Evolutionary conservation across 441 rosid species (phyloP).

Genomic region (Raphanus hybrid): DNA sequence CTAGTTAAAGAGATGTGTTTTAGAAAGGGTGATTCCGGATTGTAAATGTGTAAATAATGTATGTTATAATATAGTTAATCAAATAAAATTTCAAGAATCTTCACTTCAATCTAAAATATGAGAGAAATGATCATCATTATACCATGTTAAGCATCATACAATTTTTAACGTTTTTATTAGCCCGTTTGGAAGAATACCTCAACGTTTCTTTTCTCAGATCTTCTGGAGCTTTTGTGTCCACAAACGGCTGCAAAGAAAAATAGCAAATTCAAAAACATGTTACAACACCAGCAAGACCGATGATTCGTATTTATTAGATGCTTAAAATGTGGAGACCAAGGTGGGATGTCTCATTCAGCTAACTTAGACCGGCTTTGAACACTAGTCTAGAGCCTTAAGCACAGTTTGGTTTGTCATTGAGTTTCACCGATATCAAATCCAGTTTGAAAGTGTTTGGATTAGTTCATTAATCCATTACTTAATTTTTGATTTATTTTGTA

Average conservation of each 20-base stretch:
- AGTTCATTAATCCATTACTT: neutral
- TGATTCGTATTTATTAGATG: neutral
- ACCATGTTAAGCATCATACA: constrained; percentile 12
- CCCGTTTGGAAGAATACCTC: constrained; percentile 60
- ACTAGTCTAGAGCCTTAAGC: neutral
- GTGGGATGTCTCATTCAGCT: neutral
- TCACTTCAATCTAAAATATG: neutral
- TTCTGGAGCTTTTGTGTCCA: constrained; percentile 57
- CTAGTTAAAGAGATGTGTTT: constrained; percentile 26
- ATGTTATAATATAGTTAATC: constrained; percentile 6
- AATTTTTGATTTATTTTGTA: too few species aligned
- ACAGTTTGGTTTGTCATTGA: neutral
- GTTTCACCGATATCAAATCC: neutral
- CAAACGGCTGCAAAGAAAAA: constrained; percentile 60
- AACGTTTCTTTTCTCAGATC: constrained; percentile 63
- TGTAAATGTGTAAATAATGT: constrained; percentile 8
- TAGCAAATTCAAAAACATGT: constrained; percentile 1
- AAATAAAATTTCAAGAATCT: constrained; percentile 1
- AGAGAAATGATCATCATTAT: constrained; percentile 7
- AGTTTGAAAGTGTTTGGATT: neutral
- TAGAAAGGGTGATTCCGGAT: constrained; percentile 24
- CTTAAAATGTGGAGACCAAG: neutral
- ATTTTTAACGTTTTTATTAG: constrained; percentile 59
- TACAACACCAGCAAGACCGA: neutral
- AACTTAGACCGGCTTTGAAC: neutral